Evolutionary conservation across 2,329 filamentous ascomycete species (phyloP).

Genomic region (Pseudogymnoascus sp.): DNA sequence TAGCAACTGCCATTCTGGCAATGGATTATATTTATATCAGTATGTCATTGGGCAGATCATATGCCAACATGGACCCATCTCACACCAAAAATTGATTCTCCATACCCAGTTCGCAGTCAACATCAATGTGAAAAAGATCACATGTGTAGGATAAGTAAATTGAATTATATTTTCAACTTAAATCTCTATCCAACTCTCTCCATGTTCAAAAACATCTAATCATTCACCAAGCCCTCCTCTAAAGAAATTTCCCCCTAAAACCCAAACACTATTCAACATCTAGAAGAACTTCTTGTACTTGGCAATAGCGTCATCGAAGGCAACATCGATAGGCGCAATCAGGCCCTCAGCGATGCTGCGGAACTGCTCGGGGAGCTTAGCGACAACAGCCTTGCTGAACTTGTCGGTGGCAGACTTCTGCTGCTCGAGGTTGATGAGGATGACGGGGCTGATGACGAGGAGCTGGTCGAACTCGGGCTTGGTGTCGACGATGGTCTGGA

Average conservation of each 20-base stretch:
- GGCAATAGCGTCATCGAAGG: constrained; percentile 16
- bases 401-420: constrained; percentile 34
- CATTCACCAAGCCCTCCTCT: background rate
- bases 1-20: too few relatives aligned
- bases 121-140: background rate
- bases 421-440: constrained; percentile 35
- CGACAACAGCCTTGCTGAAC: constrained; percentile 17
- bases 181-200: background rate
- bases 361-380: constrained; percentile 16
- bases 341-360: constrained; percentile 23
- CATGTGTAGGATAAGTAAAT: background rate
- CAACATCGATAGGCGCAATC: constrained; percentile 31
- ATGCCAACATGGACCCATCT: too few relatives aligned
- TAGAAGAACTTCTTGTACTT: constrained; percentile 13
- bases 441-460: constrained; percentile 34
- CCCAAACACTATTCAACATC: background rate
- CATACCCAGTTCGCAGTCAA: background rate
- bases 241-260: background rate
- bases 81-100: background rate
- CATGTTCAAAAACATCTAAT: background rate
- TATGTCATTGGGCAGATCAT: too few relatives aligned
- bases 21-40: too few relatives aligned
- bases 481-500: constrained; percentile 18
- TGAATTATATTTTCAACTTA: background rate
- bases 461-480: constrained; percentile 40